Evolutionary conservation across 1,284 basidiomycete genomes (phyloP), one percentile per base, ranked within the genome.

Genomic region (Sporisorium sorghi): DNA sequence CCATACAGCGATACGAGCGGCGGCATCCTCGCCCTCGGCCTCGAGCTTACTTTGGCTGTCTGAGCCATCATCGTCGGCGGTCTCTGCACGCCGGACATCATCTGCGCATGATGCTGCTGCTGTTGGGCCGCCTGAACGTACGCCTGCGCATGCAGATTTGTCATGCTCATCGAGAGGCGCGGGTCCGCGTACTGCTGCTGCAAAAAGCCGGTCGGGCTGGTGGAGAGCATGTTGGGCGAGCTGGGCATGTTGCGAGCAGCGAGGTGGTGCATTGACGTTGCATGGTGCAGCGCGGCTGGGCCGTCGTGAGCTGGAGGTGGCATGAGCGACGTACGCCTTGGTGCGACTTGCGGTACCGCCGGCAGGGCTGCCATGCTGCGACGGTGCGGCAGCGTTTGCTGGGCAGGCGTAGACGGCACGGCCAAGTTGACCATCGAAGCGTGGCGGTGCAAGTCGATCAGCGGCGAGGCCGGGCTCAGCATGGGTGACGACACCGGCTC

Each of bases 81-180:
- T n/a, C 42, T 46, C 21, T 58, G 55, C 52, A 65, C 2, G 23
- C 26, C 48, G 23, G 23, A 7, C 15, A n/a, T 12, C 59, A 61
- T 61, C 15, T 60, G 57, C 10, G 43, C 48, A 23, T 51, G 33
- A 6, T 32, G 30, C 14, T 43, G 51, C 19, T 56, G 65, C 43
- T 67, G 58, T 30, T 58, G 55, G 1, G 60, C n/a, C n/a, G n/a
- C 60, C 12, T 66, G 58, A 32, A 56, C 17, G n/a, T 71, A 62
- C 17, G 64, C 71, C 32, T 73, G 71, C 9, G 71, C 71, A 30
- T 60, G 60, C 3, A 73, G 42, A 26, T 64, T 68, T 5, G 60
- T 73, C 64, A 61, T 68, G 59, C 71, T 73, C 65, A 73, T 68
- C 50, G 65, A 60, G 17, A 68, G 50, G 0, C 54, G 43, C 11